Conservation (phyloP, 352 stramenopile genomes). For the Pythium aristosporum region DNA sequence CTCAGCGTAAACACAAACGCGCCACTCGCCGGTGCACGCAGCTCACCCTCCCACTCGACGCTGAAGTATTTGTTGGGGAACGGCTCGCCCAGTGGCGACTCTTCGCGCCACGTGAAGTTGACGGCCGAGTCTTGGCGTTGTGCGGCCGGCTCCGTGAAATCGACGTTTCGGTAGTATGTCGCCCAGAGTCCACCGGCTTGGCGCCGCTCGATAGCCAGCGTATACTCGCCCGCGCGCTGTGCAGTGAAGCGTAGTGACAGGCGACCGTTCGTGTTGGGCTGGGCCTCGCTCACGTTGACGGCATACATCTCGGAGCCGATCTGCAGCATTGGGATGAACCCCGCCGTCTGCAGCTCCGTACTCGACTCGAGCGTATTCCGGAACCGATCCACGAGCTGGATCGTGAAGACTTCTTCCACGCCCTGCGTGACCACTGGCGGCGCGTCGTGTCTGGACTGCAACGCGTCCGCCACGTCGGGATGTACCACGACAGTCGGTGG, state of each 20-base stretch:
- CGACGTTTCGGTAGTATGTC: constrained; percentile 88
- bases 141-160: constrained; percentile 73
- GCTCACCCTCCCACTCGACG: constrained; percentile 63
- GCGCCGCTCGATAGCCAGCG: constrained; percentile 70
- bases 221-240: constrained; percentile 78
- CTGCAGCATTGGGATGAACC: constrained; percentile 58
- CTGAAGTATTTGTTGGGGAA: constrained; percentile 82
- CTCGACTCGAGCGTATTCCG: constrained; percentile 88
- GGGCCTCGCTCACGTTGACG: constrained; percentile 47
- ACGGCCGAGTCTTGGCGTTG: constrained; percentile 77
- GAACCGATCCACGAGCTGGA: constrained; percentile 92
- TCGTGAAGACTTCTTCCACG: constrained; percentile 63
- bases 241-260: constrained; percentile 84
- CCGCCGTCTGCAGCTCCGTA: constrained; percentile 50
- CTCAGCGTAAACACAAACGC: constrained; percentile 77
- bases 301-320: constrained; percentile 31
- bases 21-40: constrained; percentile 48
- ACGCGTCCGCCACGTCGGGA: constrained; percentile 69
- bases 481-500: constrained; percentile 77
- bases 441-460: constrained; percentile 74
- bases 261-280: constrained; percentile 85
- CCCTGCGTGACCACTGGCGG: constrained; percentile 81
- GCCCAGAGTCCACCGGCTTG: constrained; percentile 86
- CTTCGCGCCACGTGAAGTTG: constrained; percentile 86
- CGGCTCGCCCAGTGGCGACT: constrained; percentile 52